Evolutionary conservation across 2,329 filamentous ascomycete genomes (phyloP), one percentile per base, ranked within the genome.

Genomic region (Penicillium sp.): DNA sequence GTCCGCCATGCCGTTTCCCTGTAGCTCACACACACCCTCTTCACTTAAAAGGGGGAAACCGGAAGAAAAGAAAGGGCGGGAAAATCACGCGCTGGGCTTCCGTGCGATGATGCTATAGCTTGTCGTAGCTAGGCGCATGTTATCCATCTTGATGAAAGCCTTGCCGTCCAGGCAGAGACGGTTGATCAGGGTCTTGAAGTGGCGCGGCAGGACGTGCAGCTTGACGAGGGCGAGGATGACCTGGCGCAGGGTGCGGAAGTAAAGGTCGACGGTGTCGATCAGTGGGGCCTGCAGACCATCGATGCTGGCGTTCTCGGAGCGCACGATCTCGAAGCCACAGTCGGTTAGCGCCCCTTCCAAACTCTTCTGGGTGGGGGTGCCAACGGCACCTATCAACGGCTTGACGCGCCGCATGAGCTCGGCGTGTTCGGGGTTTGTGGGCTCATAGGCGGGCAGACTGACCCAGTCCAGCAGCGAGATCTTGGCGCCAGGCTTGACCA

Each of bases 91-190:
- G 18, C 42, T 46, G 1, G 66, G 74, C 60, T 78, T 80, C 61
- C 74, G 71, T 0, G 77, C 77, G 51, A 80, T 74, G 47, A 80
- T 72, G 41, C 77, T 74, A 49, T 79, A 79, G 44, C 75, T 79
- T 6, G 78, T 80, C 2, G 75, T 75, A 20, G 75, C 73, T 13
- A 80, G 64, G 9, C 77, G 72, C 76, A 77, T 76, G 15, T 69
- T 72, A 55, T 80, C 78, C 77, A 80, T 80, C 66, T 79, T 73
- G 49, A 80, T 74, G 52, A 80, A 80, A 0, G 78, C 78, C 63
- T 78, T 68, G 1, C 78, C 78, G 47, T 80, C 78, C 15, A 79
- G 61, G 53, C 78, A 80, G 25, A 80, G 61, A 8, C 77, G 71
- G 56, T 80, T 77, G 61, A 80, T 77, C 41, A 80, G 64, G 5